phyloP scores from a whole-genome alignment of 2,329 filamentous ascomycete species.

The Botryosphaeria dothidea region DNA sequence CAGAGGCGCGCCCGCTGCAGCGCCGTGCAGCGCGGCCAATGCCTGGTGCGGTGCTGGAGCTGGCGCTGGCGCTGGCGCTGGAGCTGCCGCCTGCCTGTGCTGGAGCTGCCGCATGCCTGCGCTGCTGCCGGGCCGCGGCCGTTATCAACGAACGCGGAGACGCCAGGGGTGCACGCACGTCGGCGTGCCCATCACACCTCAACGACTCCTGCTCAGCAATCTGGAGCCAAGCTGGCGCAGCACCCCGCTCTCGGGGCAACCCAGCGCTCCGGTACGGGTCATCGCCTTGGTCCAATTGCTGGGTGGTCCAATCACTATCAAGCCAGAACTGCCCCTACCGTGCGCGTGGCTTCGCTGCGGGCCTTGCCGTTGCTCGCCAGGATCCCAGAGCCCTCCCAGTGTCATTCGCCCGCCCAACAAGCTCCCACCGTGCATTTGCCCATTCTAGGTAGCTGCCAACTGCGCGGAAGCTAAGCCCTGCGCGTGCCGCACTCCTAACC shows the following conservation, averaged over 20 bases:
- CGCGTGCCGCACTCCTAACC: neutral
- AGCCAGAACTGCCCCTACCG: conserved; percentile 8
- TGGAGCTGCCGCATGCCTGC: neutral
- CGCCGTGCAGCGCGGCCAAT: too few species aligned
- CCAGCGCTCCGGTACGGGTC: conserved; percentile 15
- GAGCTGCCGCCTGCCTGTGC: neutral
- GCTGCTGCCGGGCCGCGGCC: neutral
- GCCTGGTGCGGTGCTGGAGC: too few species aligned
- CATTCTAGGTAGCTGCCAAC: neutral
- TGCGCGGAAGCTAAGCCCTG: conserved; percentile 12
- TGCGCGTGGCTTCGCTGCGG: conserved; percentile 17
- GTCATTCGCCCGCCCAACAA: neutral
- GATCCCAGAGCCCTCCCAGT: neutral
- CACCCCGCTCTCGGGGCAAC: conserved; percentile 15
- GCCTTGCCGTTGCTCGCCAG: conserved; percentile 14
- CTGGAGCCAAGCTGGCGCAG: neutral
- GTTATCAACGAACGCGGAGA: conserved; percentile 4
- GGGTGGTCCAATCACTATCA: conserved; percentile 2
- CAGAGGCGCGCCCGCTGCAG: too few species aligned
- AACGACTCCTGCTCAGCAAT: neutral
- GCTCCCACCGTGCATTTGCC: conserved; percentile 4
- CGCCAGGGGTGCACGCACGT: neutral
- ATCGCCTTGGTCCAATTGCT: conserved; percentile 13
- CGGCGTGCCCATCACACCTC: conserved; percentile 8
- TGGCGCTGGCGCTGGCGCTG: neutral